Evolutionary conservation across 805 yeast genomes (phyloP).

Genomic region (Schizosaccharomyces cryophilus): DNA sequence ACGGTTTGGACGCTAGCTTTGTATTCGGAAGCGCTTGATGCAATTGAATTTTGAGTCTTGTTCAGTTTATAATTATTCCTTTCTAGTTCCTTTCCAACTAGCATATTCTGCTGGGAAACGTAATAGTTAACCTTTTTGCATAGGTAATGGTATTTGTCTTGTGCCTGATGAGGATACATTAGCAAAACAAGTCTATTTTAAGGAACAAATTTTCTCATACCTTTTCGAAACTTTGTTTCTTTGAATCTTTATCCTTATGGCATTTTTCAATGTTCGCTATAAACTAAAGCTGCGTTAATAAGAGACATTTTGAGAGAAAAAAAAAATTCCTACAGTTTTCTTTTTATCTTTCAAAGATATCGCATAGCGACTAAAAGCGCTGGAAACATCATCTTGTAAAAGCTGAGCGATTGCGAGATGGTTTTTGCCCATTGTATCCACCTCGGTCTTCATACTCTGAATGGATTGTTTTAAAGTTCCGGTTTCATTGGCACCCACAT

Average conservation of each 20-base stretch:
- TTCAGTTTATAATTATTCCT: slow-evolving; percentile 31
- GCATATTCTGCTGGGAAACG: slow-evolving; percentile 36
- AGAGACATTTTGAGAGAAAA: neutral
- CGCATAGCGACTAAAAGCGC: slow-evolving; percentile 19
- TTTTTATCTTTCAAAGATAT: neutral
- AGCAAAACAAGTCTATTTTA: neutral
- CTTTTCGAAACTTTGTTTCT: slow-evolving; percentile 8
- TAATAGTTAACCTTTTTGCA: slow-evolving; percentile 34
- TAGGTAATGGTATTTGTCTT: slow-evolving; percentile 29
- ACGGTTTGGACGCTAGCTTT: slow-evolving; percentile 28
- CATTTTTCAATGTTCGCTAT: slow-evolving; percentile 26
- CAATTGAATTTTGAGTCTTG: slow-evolving; percentile 21
- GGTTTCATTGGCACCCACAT: slow-evolving; percentile 31
- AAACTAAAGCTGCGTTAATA: neutral
- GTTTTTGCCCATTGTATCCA: slow-evolving; percentile 31
- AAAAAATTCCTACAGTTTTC: neutral
- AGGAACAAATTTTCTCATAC: neutral
- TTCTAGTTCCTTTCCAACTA: slow-evolving; percentile 53
- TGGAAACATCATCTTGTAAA: slow-evolving; percentile 25
- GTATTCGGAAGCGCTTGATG: slow-evolving; percentile 22
- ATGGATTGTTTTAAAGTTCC: slow-evolving; percentile 37
- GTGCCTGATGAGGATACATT: slow-evolving; percentile 9
- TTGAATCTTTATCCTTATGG: slow-evolving; percentile 21
- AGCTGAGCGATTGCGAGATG: slow-evolving; percentile 30
- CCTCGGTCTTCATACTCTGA: slow-evolving; percentile 33